Evolutionary conservation across 1,139 yeast genomes (phyloP), one percentile per base, ranked within the genome.

Genomic region (Yamadazyma atlantica): DNA sequence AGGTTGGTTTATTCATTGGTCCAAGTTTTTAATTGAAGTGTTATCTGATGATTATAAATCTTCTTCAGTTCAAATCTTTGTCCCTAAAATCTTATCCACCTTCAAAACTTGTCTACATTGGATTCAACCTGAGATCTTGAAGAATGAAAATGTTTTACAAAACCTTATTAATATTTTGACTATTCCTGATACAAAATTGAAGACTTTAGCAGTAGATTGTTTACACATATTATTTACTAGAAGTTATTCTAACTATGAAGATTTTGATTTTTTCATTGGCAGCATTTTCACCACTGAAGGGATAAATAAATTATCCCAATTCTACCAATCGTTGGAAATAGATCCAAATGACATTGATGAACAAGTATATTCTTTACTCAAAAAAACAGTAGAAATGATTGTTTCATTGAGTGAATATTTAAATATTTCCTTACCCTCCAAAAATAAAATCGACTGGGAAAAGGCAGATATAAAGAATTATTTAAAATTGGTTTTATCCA

Each of bases 1-100:
- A 36, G 98, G 99, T 25, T 94, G 99, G 99, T 80, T 94, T 42
- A 58, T 69, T 12, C 69, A 81, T 29, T 90, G 97, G 96, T 72
- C 85, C 32, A 62, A 69, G 33, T 78, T 80, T 36, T 61, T 89
- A 29, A 69, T 79, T 35, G 84, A 78, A 44, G 74, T 80, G 21
- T 65, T 71, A 34, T 55, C 51, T 27, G 61, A 60, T 36, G 68
- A 66, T 32, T 49, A 59, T 35, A 45, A 55, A 54, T 51, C 72
- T 60, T 45, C 73, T 56, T 37, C 60, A 10, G 59, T 66, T 40
- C 68, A 72, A 43, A 58, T 60, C 18, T 77, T 82, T 54, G 82
- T 81, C 1, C 75, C 85, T 29, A 82, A 84, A 52, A 72, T 85
- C 11, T 67, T 94, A 35, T 87, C 90, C 43, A 85, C 95, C 2